A percentile compares a stretch with the other conserved stretches of the same genome.
These are phyloP conservation scores for Elaeis guineensis DNA, from an alignment of 176 grass and related monocot species.

Conservation along the genomic window DNA sequence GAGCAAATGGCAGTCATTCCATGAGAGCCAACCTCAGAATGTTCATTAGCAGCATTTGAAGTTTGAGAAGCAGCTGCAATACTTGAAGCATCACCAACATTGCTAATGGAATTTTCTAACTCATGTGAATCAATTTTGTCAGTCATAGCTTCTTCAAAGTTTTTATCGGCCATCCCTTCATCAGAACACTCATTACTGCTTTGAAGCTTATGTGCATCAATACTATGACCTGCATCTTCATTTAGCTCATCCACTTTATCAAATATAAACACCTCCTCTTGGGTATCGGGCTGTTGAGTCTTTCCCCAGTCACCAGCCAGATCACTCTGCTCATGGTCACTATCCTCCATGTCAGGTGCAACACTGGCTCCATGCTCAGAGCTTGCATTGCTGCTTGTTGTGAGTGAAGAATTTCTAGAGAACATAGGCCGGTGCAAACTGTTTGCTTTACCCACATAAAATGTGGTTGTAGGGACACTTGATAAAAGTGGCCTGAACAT, in stretches of 20 bases:
- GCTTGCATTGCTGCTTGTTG: constrained; percentile 66
- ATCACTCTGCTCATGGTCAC: constrained; percentile 40
- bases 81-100: constrained; percentile 18
- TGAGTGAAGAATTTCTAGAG: constrained; percentile 64
- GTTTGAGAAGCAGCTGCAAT: constrained; percentile 16
- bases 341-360: constrained; percentile 40
- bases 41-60: constrained; percentile 17
- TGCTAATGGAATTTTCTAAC: constrained; percentile 20
- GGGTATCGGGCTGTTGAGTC: constrained; percentile 26
- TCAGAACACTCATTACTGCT: constrained; percentile 16
- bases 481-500: constrained; percentile 93
- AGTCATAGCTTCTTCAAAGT: background rate
- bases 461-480: constrained; percentile 64
- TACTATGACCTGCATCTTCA: constrained; percentile 33
- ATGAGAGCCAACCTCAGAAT: constrained; percentile 10
- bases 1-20: constrained; percentile 32
- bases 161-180: background rate
- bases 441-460: constrained; percentile 47
- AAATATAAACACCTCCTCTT: constrained; percentile 73
- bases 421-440: constrained; percentile 43
- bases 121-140: constrained; percentile 2
- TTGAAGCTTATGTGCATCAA: background rate
- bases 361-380: constrained; percentile 43
- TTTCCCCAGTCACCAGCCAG: constrained; percentile 44
- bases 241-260: constrained; percentile 69